Base-by-base conservation (phyloP, 2,329 filamentous ascomycete genomes). In the Corniculantispora saksenae region DNA sequence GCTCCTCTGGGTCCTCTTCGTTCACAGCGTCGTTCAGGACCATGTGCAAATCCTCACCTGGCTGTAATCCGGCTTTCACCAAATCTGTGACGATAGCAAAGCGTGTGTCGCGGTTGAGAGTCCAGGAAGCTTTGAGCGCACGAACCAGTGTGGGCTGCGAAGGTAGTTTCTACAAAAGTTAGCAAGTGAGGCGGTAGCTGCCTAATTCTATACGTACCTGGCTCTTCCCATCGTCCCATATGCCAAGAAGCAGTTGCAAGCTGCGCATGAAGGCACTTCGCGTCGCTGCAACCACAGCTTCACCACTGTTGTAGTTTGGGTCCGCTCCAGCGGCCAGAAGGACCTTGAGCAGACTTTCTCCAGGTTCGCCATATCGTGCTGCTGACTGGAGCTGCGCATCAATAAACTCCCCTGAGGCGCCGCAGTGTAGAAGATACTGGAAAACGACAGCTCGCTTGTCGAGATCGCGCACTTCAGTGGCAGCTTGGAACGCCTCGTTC, bases 71-170 rank as follows among this genome's bases (percentile, higher is more conserved):
- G 1, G 83, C 84, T 25, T 79, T 77, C 65, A 87, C 82, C 4
- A 88, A 75, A 77, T 82, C 82, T 17, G 77, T 72, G 32, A 85
- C 75, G 17, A 86, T 76, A 8, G 78, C 77, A 65, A 82, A 81
- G 25, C 85, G 78, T 9, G 77, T 81, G 21, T 83, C 82, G 25
- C 77, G 77, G 54, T 77, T 80, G 13, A 87, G 74, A 50, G 79
- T 81, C 81, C 83, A 85, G 66, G 80, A 82, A 0, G 84, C 82
- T 68, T 86, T 83, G n/a, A 88, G 75, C 0, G 84, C 81, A 10
- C 80, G 77, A 3, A 80, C 76, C 58, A 87, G 72, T 0, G 84
- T 86, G 2, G 77, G 74, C 3, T 78, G 77, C 0, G 81, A 82
- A 0, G 82, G 82, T 66, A 75, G 80, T 69, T 79, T 82, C 75